phyloP scores from a whole-genome alignment of 805 yeast species.

The Candida ortonii region DNA sequence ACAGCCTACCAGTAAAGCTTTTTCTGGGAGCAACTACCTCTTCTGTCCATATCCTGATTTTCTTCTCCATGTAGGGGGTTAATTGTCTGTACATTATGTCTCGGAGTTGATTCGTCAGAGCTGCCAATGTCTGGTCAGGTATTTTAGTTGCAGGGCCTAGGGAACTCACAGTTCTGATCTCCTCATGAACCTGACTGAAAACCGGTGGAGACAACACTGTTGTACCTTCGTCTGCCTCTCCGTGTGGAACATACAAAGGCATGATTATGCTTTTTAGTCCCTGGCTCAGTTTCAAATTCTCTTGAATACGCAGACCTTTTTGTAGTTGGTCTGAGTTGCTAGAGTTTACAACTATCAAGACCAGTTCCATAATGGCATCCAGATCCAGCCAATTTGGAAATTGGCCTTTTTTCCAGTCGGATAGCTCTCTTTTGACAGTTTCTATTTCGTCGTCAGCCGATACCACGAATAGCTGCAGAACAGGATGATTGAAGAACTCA shows the following conservation, averaged over 20 bases:
- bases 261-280: conserved; percentile 23
- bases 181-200: conserved; percentile 46
- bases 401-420: conserved; percentile 44
- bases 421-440: conserved; percentile 55
- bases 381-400: conserved; percentile 65
- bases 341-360: conserved; percentile 50
- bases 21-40: conserved; percentile 72
- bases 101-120: conserved; percentile 38
- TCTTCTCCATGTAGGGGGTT: conserved; percentile 82
- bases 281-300: conserved; percentile 25
- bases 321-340: conserved; percentile 43
- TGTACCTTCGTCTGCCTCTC: conserved; percentile 3
- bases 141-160: conserved; percentile 2
- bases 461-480: conserved; percentile 67
- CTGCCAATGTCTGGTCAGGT: conserved; percentile 19
- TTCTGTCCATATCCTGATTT: conserved; percentile 83
- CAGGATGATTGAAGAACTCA: conserved; percentile 86
- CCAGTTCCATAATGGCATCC: conserved; percentile 56
- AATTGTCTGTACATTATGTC: conserved; percentile 50
- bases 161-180: conserved; percentile 25
- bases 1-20: conserved; percentile 71
- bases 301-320: conserved; percentile 32
- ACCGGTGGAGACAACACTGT: conserved; percentile 32
- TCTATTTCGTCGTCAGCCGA: conserved; percentile 53
- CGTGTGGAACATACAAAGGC: conserved; percentile 11